A percentile compares a stretch with the other conserved stretches of the same genome.
These are phyloP conservation scores for Priceomyces castillae DNA, from an alignment of 805 yeast genomes.

Conservation along the genomic window DNA sequence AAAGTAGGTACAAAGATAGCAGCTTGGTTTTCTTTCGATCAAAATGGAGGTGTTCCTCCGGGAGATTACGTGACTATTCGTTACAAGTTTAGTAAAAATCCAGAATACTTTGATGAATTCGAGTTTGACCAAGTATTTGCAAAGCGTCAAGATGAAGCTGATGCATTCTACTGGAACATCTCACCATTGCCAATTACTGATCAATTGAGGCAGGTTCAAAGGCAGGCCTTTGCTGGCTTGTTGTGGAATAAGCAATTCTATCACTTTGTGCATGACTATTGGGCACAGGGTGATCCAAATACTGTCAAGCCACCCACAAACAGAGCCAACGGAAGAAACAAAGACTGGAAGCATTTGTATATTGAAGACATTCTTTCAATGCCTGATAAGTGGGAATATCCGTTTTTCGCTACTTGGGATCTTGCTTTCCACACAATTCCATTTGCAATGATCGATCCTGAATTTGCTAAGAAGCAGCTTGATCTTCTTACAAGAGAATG, in stretches of 20 bases:
- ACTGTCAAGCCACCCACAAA: constrained; percentile 74
- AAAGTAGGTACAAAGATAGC: constrained; percentile 76
- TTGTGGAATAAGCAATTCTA: constrained; percentile 93
- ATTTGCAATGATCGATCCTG: constrained; percentile 89
- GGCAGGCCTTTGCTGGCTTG: constrained; percentile 93
- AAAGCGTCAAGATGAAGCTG: constrained; percentile 81
- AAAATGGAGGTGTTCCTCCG: constrained; percentile 74
- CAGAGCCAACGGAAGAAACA: constrained; percentile 83
- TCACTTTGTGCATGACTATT: constrained; percentile 77
- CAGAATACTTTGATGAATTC: constrained; percentile 62
- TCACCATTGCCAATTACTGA: constrained; percentile 82
- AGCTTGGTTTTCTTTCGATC: constrained; percentile 80
- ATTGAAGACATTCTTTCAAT: constrained; percentile 83
- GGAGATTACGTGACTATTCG: constrained; percentile 85
- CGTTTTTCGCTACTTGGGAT: constrained; percentile 96
- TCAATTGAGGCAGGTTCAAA: constrained; percentile 75
- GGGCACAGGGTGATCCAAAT: constrained; percentile 83
- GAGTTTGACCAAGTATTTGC: constrained; percentile 67
- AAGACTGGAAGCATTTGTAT: constrained; percentile 85
- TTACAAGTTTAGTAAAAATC: constrained; percentile 56
- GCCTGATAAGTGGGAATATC: constrained; percentile 96
- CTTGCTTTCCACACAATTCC: constrained; percentile 94
- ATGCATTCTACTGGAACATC: constrained; percentile 85
- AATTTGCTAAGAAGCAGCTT: constrained; percentile 83
- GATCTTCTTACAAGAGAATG: constrained; percentile 87